Base-by-base conservation (phyloP, 805 yeast species). In the Saccharomycopsis babjevae region DNA sequence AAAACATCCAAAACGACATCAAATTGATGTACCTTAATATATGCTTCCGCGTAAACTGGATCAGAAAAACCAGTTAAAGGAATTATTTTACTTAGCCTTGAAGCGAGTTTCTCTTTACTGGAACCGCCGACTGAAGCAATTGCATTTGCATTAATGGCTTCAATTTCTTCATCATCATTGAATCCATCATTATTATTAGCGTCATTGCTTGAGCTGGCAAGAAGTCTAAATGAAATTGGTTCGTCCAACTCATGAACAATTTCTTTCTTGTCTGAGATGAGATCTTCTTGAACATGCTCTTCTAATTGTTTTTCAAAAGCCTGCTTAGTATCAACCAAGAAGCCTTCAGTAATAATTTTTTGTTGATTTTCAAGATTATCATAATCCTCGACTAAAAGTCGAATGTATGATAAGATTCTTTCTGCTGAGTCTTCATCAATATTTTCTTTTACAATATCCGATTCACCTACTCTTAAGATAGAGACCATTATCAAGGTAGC, bases 11-110 rank as follows among this genome's bases (percentile, higher is more conserved):
- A 79, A 0, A 91, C 91, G 68, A 94, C 96, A 72, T 96, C 98
- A 72, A 88, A 94, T 75, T 96, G 98, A 69, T 92, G 96, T n/a
- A 90, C 94, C 66, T 89, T 89, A 66, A 94, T 89, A 69, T 88
- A 89, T 0, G 97, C 99, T 76, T 94, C 99, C 6, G 97, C 98
- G 72, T 94, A 94, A 39, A 94, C 96, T 22, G 98, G 96, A 72
- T 94, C 99, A 0, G 97, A 88, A 74, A 91, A 94, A 18, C 99
- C 99, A n/a, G 99, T 93, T 67, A 94, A 81, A 71, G 89, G 98
- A 57, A 90, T 85, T 68, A 96, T 88, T 73, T 89, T 91, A 73
- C 84, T 87, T 69, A 94, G 80, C 74, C 89, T 87, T 1, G 97
- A 90, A 5, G 88, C 77, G 64, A 85, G 75, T 56, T 83, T 82